Evolutionary conservation across 2,329 filamentous ascomycete genomes (phyloP).

Genomic region (Cladorrhinum sp.): DNA sequence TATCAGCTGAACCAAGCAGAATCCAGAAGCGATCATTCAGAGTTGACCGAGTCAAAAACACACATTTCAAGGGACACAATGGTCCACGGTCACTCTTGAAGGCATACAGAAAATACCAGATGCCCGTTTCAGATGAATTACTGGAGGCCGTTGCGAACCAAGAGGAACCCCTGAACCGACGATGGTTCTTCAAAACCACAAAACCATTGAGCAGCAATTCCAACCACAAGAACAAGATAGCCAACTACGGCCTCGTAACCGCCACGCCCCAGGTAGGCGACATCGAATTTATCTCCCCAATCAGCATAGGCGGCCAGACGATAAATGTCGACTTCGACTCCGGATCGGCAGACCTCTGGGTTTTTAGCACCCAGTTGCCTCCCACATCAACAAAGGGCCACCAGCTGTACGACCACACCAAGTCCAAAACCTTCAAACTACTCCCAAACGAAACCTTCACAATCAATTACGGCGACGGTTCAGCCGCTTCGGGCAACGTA

Average conservation of each 20-base stretch:
- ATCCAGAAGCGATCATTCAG: constrained; percentile 58
- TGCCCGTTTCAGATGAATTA: constrained; percentile 46
- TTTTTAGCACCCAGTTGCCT: constrained; percentile 62
- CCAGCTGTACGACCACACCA: constrained; percentile 37
- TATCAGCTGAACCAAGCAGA: constrained; percentile 43
- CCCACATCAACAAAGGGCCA: constrained; percentile 46
- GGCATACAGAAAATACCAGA: constrained; percentile 66
- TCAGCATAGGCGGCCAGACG: constrained; percentile 66
- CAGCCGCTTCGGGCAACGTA: constrained; percentile 60
- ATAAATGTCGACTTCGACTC: constrained; percentile 71
- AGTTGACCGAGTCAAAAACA: constrained; percentile 56
- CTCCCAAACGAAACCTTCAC: constrained; percentile 52
- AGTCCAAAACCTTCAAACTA: constrained; percentile 35
- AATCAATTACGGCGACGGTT: constrained; percentile 68
- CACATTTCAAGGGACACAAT: constrained; percentile 52
- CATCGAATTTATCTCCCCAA: constrained; percentile 66
- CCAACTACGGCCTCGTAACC: constrained; percentile 55
- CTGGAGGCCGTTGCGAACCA: constrained; percentile 36
- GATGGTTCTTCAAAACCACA: constrained; percentile 1
- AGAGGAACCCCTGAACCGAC: constrained; percentile 22
- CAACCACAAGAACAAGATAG: constrained; percentile 5
- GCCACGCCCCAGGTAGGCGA: constrained; percentile 65
- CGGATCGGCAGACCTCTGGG: constrained; percentile 74
- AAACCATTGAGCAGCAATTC: not conserved
- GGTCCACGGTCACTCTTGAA: constrained; percentile 61